Evolutionary conservation across 768 basidiomycete genomes (phyloP).

Genomic region (Mycena venus): DNA sequence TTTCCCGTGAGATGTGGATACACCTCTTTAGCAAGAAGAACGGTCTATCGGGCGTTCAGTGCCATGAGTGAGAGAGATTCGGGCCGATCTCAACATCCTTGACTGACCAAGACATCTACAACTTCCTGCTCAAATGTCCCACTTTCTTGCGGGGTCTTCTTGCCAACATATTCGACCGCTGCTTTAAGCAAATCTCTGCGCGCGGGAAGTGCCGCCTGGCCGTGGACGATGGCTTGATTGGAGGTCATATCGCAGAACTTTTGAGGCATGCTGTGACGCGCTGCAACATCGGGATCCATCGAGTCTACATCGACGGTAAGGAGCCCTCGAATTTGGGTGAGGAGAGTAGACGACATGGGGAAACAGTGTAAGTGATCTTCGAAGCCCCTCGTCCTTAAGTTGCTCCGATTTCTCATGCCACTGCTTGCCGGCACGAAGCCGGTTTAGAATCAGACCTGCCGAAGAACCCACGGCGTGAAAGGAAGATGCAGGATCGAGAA

Average conservation of each 20-base stretch:
- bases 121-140: slow-evolving; percentile 48
- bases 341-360: slow-evolving; percentile 40
- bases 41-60: slow-evolving; percentile 47
- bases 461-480: no score
- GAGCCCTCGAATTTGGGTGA: slow-evolving; percentile 51
- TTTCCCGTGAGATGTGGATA: slow-evolving; percentile 57
- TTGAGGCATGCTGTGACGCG: slow-evolving; percentile 41
- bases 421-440: no score
- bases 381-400: no score
- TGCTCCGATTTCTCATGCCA: no score
- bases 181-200: slow-evolving; percentile 45
- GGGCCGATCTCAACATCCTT: slow-evolving; percentile 16
- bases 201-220: slow-evolving; percentile 49
- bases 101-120: slow-evolving; percentile 53
- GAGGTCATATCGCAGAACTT: slow-evolving; percentile 64
- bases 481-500: no score
- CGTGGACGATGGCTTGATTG: slow-evolving; percentile 61
- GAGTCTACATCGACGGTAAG: slow-evolving; percentile 62
- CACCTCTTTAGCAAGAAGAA: slow-evolving; percentile 58
- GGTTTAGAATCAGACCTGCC: no score
- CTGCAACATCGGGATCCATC: slow-evolving; percentile 59
- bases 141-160: slow-evolving; percentile 30
- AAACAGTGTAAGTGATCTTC: background rate
- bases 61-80: background rate
- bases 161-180: slow-evolving; percentile 47